phyloP scores from a whole-genome alignment of 1,139 yeast species.

The Candida dubliniensis region DNA sequence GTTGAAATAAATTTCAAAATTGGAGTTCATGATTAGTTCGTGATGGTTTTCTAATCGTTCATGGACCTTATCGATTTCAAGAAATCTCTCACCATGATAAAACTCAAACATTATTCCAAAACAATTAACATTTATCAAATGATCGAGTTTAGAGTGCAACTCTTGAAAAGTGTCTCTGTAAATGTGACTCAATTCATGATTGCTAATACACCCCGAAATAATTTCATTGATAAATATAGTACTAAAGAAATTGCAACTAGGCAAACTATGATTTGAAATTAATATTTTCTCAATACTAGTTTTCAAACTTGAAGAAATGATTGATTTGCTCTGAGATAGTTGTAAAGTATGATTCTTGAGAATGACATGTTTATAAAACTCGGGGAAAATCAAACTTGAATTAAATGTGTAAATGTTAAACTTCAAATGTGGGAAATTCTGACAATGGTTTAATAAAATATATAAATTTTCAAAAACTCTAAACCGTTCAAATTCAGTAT shows the following conservation, averaged over 20 bases:
- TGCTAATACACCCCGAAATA: conserved; percentile 1
- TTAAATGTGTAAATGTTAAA: conserved; percentile 21
- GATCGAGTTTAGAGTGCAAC: conserved; percentile 2
- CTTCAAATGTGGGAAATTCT: conserved; percentile 13
- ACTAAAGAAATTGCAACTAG: conserved; percentile 8
- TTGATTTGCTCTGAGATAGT: conserved; percentile 1
- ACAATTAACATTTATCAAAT: conserved; percentile 11
- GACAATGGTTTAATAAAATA: conserved; percentile 12
- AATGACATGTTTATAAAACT: conserved; percentile 20
- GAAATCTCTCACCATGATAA: conserved; percentile 1
- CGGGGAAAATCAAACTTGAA: conserved; percentile 28
- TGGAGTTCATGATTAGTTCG: not conserved
- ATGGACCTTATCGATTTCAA: not conserved
- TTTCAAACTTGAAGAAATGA: conserved; percentile 3
- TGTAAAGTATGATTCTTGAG: not conserved
- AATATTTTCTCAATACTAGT: not conserved
- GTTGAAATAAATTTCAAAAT: conserved; percentile 8
- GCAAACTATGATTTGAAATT: not conserved
- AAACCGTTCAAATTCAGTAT: conserved; percentile 13
- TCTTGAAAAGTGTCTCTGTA: conserved; percentile 8
- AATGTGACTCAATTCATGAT: conserved; percentile 14
- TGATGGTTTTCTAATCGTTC: not conserved
- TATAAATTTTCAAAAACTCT: conserved; percentile 24
- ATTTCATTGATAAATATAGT: conserved; percentile 6
- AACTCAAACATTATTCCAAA: conserved; percentile 9